Percentiles rank a stretch among this genome's conserved stretches.
These are phyloP conservation scores for Allium fistulosum DNA, from an alignment of 106 monocot species.

Conservation along the genomic window DNA sequence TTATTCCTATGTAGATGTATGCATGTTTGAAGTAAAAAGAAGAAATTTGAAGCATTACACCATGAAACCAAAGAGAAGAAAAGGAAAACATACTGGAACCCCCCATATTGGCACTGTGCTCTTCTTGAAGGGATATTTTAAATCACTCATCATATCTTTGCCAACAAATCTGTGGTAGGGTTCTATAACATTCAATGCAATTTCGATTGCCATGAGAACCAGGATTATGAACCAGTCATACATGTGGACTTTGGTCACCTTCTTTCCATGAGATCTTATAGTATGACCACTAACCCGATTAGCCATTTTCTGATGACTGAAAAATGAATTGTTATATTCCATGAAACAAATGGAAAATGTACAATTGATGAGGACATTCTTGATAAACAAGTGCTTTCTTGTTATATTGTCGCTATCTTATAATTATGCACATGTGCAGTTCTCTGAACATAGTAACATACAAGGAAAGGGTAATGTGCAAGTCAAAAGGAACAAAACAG, in stretches of 20 bases:
- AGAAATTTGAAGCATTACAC: neutral
- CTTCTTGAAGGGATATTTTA: constrained; percentile 44
- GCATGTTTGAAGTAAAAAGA: too few relatives aligned
- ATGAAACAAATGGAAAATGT: too few relatives aligned
- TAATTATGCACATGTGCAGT: too few relatives aligned
- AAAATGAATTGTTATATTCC: neutral
- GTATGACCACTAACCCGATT: constrained; percentile 23
- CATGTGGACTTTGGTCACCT: constrained; percentile 31
- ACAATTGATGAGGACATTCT: too few relatives aligned
- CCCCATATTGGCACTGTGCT: constrained; percentile 45
- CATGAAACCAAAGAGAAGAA: neutral
- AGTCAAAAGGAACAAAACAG: too few relatives aligned
- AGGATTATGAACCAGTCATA: constrained; percentile 45
- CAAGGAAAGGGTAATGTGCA: too few relatives aligned
- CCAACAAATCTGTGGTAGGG: constrained; percentile 47
- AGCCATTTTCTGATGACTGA: constrained; percentile 22
- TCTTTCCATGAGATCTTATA: constrained; percentile 31
- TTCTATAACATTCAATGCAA: constrained; percentile 13
- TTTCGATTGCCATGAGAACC: constrained; percentile 19
- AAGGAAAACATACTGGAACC: constrained; percentile 28
- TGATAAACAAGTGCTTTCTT: too few relatives aligned
- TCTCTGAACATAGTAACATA: too few relatives aligned
- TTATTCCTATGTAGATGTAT: neutral
- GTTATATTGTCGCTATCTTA: too few relatives aligned
- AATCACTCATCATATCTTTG: constrained; percentile 47